Evolutionary conservation across 1,284 basidiomycete genomes (phyloP), one percentile per base, ranked within the genome.

Genomic region (Trichosporon inkin): DNA sequence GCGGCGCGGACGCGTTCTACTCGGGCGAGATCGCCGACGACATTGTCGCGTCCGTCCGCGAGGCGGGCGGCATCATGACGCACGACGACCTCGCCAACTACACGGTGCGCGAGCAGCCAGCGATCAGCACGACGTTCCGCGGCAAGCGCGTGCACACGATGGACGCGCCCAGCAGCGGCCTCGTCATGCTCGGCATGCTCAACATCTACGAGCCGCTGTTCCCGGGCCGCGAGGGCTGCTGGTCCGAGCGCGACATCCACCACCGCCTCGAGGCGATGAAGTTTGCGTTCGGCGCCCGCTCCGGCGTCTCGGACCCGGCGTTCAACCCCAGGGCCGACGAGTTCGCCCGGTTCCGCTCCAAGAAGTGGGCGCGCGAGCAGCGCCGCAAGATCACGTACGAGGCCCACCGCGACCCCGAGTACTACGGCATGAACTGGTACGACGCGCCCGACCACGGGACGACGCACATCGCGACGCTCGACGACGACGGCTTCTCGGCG

Each of bases 401-500:
- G 3, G 94, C 93, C 0, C 91, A 94, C 0, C 91, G 94, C 22
- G 74, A 82, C 4, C 82, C 88, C 3, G 82, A 85, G 24, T 93
- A 94, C 75, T 96, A 96, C 73, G 82, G 89, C 20, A 88, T 93
- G 1, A 81, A 87, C 49, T 91, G 85, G 69, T 90, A 92, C 67
- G 78, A 89, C 22, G 81, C 82, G 22, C 81, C 80, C 6, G 90
- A 95, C 75, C 90, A 94, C 78, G 93, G 93, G 41, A 96, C 93
- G 86, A 92, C 88, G 60, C 92, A 94, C 71, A 82, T 87, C 6
- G 89, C 88, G 17, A 83, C 88, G 10, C 80, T 92, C 3, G 92
- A 95, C 76, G 82, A 83, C 67, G 81, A 87, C 70, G 90, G 90
- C 28, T 91, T 92, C 82, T 90, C 87, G 0, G 89, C 92, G 5